Conservation (phyloP, 306 rosid genomes). For the Vigna nakashimae region DNA sequence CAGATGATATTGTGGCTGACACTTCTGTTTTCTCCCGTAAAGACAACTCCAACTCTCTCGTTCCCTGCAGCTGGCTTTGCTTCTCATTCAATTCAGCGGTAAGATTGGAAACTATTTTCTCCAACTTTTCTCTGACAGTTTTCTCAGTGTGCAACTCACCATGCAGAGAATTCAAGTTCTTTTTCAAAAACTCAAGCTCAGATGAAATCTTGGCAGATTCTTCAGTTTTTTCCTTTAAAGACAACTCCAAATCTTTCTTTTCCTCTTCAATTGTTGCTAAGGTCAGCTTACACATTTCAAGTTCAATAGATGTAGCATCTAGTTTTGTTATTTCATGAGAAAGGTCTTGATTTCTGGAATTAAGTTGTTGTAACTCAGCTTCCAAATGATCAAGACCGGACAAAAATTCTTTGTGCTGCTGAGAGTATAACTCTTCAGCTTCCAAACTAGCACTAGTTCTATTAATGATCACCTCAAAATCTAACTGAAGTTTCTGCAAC, state of each 20-base stretch:
- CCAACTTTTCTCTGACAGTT: neutral
- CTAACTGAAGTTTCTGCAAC: slow-evolving; percentile 72
- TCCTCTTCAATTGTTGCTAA: slow-evolving; percentile 58
- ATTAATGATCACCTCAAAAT: slow-evolving; percentile 68
- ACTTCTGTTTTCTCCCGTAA: neutral
- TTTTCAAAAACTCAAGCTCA: slow-evolving; percentile 60
- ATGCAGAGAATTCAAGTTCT: neutral
- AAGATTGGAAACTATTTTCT: neutral
- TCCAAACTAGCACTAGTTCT: slow-evolving; percentile 58
- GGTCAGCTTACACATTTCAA: slow-evolving; percentile 64
- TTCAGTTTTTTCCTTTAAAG: slow-evolving; percentile 62
- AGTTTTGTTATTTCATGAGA: slow-evolving; percentile 62
- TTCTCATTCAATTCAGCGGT: neutral
- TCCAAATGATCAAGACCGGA: slow-evolving; percentile 68
- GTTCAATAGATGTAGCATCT: slow-evolving; percentile 56
- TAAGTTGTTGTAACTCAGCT: slow-evolving; percentile 73
- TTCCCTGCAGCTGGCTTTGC: slow-evolving; percentile 1
- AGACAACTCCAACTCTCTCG: neutral
- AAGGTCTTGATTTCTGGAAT: slow-evolving; percentile 69
- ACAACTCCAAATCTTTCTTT: slow-evolving; percentile 63
- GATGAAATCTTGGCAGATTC: slow-evolving; percentile 63
- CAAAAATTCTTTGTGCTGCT: slow-evolving; percentile 64
- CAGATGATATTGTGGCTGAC: neutral
- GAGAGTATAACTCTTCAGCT: slow-evolving; percentile 67
- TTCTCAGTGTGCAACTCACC: neutral